phyloP scores from a whole-genome alignment of 768 basidiomycete genomes.

The Lactarius pseudohatsudake region DNA sequence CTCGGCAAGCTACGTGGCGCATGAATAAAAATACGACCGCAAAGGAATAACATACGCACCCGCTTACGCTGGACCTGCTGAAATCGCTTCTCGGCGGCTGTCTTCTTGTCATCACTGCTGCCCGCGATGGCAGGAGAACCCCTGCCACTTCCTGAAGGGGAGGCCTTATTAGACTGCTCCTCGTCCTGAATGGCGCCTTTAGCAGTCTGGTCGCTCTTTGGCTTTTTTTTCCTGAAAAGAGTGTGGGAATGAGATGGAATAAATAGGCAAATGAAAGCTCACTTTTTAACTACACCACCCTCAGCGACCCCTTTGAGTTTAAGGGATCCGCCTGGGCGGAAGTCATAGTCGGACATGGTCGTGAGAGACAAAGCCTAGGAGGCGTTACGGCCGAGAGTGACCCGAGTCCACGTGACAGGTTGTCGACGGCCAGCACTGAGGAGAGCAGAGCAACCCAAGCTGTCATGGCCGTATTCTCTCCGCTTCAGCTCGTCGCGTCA shows the following conservation, averaged over 20 bases:
- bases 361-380: neutral
- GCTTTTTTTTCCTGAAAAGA: slow-evolving; percentile 77
- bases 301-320: slow-evolving; percentile 84
- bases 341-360: slow-evolving; percentile 80
- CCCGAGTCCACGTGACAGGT: neutral
- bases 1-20: slow-evolving; percentile 57
- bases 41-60: slow-evolving; percentile 41
- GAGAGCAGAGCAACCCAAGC: neutral
- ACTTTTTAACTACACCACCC: slow-evolving; percentile 86
- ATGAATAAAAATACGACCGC: slow-evolving; percentile 15
- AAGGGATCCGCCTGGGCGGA: slow-evolving; percentile 83
- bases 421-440: neutral
- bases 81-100: slow-evolving; percentile 85
- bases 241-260: neutral
- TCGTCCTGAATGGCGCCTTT: slow-evolving; percentile 41
- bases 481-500: slow-evolving; percentile 63
- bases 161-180: slow-evolving; percentile 40
- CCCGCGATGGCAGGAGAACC: slow-evolving; percentile 58
- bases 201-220: slow-evolving; percentile 46
- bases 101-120: slow-evolving; percentile 56
- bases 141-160: slow-evolving; percentile 56
- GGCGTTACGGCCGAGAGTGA: neutral
- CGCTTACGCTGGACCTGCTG: slow-evolving; percentile 82
- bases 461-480: slow-evolving; percentile 75
- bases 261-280: slow-evolving; percentile 32